Evolutionary conservation across 805 yeast species (phyloP), one percentile per base, ranked within the genome.

Genomic region (Wickerhamomyces rabaulensis): DNA sequence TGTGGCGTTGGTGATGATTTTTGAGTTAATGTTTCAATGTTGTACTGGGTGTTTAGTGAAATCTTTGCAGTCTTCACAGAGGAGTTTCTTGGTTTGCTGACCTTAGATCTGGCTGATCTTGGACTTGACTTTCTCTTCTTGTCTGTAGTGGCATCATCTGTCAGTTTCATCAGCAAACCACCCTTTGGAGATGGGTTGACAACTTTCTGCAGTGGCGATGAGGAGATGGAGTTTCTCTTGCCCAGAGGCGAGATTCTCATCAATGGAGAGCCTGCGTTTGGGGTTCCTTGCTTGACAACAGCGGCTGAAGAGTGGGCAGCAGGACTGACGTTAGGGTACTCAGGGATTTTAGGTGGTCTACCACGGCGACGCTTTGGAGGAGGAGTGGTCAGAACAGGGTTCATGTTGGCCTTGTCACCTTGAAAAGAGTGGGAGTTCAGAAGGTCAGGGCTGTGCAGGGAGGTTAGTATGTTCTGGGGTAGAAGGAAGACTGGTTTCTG

Each of bases 331-430:
- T 44, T 46, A 2, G 39, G 38, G 6, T 27, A 19, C 20, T 47
- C 40, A 15, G 43, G 37, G 17, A 50, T 42, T 44, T 52, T 59
- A 10, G 63, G 47, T 17, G 62, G 62, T 53, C 64, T 58, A 8
- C 64, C 64, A 49, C 63, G 60, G 37, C 62, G 61, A 16, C 63
- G 60, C 41, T 56, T 60, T 19, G 59, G 55, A 2, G 61, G 50
- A 9, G 62, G 60, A 12, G 59, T 49, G 4, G 41, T 36, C 6
- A 46, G 20, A 8, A 17, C 41, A 12, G 37, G 23, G 2, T 33
- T 33, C 36, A 33, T 16, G 20, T 33, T 17, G 5, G 16, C 20
- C 20, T 16, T 33, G 20, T 33, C 36, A 33, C 10, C 16, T 33
- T n/a, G 36, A 33, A 16, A 17, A 35, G 36, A 33, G n/a, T 22